Base-by-base conservation (phyloP, 192 early-diverging fungal genomes). In the Phycomyces blakesleeanus region DNA sequence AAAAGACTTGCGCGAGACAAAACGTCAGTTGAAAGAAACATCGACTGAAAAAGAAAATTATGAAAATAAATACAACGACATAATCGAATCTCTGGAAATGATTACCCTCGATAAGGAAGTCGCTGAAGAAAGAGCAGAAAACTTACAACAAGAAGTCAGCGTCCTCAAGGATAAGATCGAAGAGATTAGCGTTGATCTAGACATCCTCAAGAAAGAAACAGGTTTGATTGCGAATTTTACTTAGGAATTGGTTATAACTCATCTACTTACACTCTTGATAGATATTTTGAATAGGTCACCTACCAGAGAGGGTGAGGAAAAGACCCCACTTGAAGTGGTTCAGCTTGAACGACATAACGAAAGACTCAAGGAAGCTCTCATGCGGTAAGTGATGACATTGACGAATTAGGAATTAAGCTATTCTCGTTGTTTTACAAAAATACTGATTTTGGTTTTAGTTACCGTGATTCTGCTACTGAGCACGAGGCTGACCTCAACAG, bases 91-190 rank as follows among this genome's bases (percentile, higher is more conserved):
- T 15, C 80, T 95, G 75, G 95, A 97, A 73, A 87, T 94, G 76
- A 83, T 90, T 57, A 78, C 91, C 5, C 66, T 97, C 14, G 95
- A 97, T 79, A 90, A 90, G 69, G 93, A 97, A 72, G 85, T 94
- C 81, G 93, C 92, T 0, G 94, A 95, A 62, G 93, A 96, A 66
- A 81, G 80, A 41, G 85, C 86, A 21, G 93, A 96, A 42, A 76
- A 82, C 16, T 57, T 94, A 55, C 81, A 87, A 61, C 87, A 86
- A 25, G 92, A 95, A 65, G 76, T 87, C 0, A 76, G 76, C 37
- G 57, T 80, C 20, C 68, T 94, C 20, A 89, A 90, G 58, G 92
- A 94, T 57, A 89, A 90, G 59, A 73, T 92, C 7, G 91, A 88
- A 47, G 93, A 93, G 66, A 78, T 91, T 55, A 75, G 71, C 27